These are phyloP conservation scores for Lactifluus subvellereus DNA, from an alignment of 768 basidiomycete genomes.

Conservation along the genomic window DNA sequence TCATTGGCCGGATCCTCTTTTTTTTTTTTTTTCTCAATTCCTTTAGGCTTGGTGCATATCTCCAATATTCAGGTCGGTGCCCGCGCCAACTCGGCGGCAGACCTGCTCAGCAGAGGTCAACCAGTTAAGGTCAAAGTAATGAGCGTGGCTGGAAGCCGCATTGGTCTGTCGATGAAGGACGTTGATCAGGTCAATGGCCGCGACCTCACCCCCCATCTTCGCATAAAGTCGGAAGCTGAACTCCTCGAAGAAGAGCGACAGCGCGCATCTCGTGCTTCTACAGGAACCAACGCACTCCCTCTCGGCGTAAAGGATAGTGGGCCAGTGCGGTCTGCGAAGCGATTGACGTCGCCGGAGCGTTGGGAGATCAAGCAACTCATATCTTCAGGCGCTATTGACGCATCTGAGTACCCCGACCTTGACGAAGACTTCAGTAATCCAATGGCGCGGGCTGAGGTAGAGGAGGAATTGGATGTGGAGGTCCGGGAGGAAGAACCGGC, in stretches of 20 bases:
- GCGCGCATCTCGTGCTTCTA: constrained; percentile 54
- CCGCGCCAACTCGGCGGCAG: constrained; percentile 80
- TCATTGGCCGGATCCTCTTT: constrained; percentile 11
- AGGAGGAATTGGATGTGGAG: constrained; percentile 96
- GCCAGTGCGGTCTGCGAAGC: constrained; percentile 72
- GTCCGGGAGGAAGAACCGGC: constrained; percentile 95
- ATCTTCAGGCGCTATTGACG: constrained; percentile 85
- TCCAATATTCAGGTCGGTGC: constrained; percentile 84
- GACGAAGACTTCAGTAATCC: constrained; percentile 81
- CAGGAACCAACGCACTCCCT: constrained; percentile 86
- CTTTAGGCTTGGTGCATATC: constrained; percentile 91
- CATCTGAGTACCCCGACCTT: constrained; percentile 90
- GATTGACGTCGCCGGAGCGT: constrained; percentile 91
- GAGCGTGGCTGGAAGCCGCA: constrained; percentile 75
- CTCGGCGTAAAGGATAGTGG: constrained; percentile 51
- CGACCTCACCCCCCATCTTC: constrained; percentile 91
- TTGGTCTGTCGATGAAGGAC: constrained; percentile 95
- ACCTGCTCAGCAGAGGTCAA: constrained; percentile 81
- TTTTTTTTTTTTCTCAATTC: not conserved
- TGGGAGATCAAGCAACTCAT: constrained; percentile 99
- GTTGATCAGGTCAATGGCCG: constrained; percentile 87
- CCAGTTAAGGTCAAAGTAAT: constrained; percentile 94
- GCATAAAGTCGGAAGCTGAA: constrained; percentile 92
- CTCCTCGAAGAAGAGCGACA: constrained; percentile 70
- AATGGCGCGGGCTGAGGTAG: constrained; percentile 75